Evolutionary conservation across 352 stramenopile species (phyloP).

Genomic region (Pythium brachiatum): DNA sequence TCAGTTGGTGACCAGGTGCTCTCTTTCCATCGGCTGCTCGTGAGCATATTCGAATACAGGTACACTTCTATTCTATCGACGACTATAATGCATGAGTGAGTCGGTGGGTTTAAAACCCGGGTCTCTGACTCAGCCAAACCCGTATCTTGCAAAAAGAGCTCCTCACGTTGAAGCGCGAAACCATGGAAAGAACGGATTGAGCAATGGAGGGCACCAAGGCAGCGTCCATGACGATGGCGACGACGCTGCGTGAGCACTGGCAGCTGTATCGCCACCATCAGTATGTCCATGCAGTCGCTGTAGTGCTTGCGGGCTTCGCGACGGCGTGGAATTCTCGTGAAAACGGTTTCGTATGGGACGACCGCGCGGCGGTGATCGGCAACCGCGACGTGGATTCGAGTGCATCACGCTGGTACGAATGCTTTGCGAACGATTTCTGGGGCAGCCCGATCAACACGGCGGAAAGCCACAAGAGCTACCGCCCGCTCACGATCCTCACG

Average conservation of each 20-base stretch:
- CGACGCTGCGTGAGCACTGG: not conserved
- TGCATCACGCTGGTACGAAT: slow-evolving; percentile 29
- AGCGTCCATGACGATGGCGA: not conserved
- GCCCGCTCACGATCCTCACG: slow-evolving; percentile 74
- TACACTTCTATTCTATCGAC: not conserved
- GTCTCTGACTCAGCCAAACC: not conserved
- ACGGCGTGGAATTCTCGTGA: slow-evolving; percentile 49
- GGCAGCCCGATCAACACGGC: slow-evolving; percentile 52
- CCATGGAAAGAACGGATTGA: not conserved
- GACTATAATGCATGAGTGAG: too few species aligned
- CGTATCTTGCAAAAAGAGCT: not conserved
- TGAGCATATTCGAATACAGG: not conserved
- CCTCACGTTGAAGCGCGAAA: slow-evolving; percentile 3
- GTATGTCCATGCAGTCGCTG: not conserved
- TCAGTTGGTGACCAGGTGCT: too few species aligned
- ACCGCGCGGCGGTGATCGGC: slow-evolving; percentile 73
- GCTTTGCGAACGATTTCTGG: slow-evolving; percentile 90
- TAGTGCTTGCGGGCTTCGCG: slow-evolving; percentile 39
- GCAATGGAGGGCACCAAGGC: not conserved
- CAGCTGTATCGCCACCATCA: not conserved
- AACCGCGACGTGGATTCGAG: slow-evolving; percentile 56
- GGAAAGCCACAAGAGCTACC: slow-evolving; percentile 87
- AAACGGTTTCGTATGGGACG: slow-evolving; percentile 89
- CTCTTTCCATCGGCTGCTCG: too few species aligned
- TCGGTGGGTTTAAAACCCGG: not conserved